Base-by-base conservation (phyloP, 1,139 yeast genomes). In the Hemisphaericaspora xylanilytica region DNA sequence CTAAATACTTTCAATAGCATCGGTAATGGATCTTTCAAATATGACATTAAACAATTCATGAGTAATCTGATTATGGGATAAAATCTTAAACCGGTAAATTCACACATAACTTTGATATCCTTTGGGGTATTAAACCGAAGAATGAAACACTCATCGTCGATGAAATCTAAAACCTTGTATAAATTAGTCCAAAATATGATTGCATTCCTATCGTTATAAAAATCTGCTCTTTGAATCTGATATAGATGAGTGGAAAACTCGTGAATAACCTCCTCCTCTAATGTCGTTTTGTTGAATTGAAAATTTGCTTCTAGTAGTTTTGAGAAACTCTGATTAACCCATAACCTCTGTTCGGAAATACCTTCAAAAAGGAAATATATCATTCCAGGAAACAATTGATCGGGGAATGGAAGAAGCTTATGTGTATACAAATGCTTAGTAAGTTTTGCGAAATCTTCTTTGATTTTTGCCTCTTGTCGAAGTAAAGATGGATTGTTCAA, bases 311-410 rank as follows among this genome's bases (percentile, higher is more conserved):
- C 22, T 39, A 10, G 49, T 35, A 30, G 46, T 28, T 28, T 46
- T 16, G 41, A 45, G 37, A 52, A 48, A 46, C 49, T 44, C 14
- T 58, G 40, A 25, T 28, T 56, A 49, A 41, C 69, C 49, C 47
- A 81, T 3, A 50, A 44, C 32, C 65, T 62, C 44, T 75, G 75
- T 5, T 56, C 61, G 0, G 54, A 50, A n/a, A 65, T 56, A 0
- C 83, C 86, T 39, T 76, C 80, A 42, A 80, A 75, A 39, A 77
- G 50, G 25, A 78, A 63, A 51, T 65, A 78, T 2, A 83, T 55
- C 4, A 72, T 43, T 2, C 85, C 86, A 0, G 88, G 66, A 10
- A 53, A 44, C 13, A 65, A 38, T n/a, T 39, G 34, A 6, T 42
- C 21, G 4, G 56, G 52, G 2, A 37, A 17, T 7, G 46, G 46